Evolutionary conservation across 2,329 filamentous ascomycete genomes (phyloP), one percentile per base, ranked within the genome.

Genomic region (Aspergillus tamarii): DNA sequence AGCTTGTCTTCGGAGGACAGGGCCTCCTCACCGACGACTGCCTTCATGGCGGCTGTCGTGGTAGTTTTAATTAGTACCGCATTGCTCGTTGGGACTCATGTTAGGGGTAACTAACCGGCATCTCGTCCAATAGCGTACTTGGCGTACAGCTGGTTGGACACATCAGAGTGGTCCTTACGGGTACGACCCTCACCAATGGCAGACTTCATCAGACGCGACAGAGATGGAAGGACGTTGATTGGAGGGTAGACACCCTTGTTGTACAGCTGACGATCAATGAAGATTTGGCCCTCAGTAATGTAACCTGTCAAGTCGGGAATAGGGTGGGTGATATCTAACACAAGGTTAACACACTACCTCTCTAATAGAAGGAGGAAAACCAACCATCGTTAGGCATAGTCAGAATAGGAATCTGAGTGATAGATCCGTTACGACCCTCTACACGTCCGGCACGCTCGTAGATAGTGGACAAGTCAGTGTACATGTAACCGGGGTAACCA

Each of bases 401-500:
- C 82, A 99, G 81, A 78, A 99, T 99, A 65, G 95, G 95, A 74
- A 99, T 97, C 83, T 99, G 95, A 23, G 96, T 99, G 74, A 99
- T 99, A 74, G 95, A 99, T 65, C 96, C 95, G 76, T 98, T 97
- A 73, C 96, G 92, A 73, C 96, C 96, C 76, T 93, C 86, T 57
- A 99, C 95, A 91, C 95, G 95, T 76, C 95, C 95, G 72, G 95
- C 95, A 84, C 95, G 94, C 84, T 99, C 95, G 86, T 99, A 99
- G 75, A 99, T 97, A 77, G 95, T 99, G 64, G 95, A 97, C 89
- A 99, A 91, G 88, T 99, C 96, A 72, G 95, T 99, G 86, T 99
- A 99, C 95, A 99, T 99, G 87, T 99, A 99, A 92, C 95, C 95
- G 60, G 95, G 95, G 85, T 95, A 99, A 87, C 95, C 95, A 89